Evolutionary conservation across 2,329 filamentous ascomycete species (phyloP), one percentile per base, ranked within the genome.

Genomic region (Alternaria conjuncta): DNA sequence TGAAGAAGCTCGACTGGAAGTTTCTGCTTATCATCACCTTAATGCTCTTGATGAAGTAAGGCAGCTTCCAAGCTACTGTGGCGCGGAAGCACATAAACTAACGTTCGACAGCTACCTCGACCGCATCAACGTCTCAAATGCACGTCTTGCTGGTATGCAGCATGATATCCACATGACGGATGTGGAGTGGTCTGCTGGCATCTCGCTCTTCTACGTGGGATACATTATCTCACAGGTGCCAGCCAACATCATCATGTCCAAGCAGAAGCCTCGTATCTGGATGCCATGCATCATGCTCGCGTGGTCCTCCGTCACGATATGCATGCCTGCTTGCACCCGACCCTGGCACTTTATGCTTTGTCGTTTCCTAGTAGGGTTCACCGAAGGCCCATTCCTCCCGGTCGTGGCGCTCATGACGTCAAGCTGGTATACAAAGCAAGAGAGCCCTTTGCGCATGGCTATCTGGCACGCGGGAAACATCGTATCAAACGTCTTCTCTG

Each of bases 341-440:
- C 69, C 71, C 3, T 71, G 63, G 60, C 73, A 76, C 6, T 80
- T 82, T 65, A 73, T 79, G 28, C 69, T 78, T 0, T 77, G 79
- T 51, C 75, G 79, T 11, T 80, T 81, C 70, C 65, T 82, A 36
- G 71, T 81, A 5, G 80, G 80, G 13, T 72, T 82, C 23, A 70
- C 79, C 10, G 80, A 82, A 64, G 80, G 78, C 11, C 79, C 79
- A 0, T 82, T 81, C 64, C 67, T 82, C 20, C 79, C 80, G 2
- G 79, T 77, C 26, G 77, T 80, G 9, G 69, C 80, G 2, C 71
- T 80, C 20, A 79, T 72, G 67, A 71, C 70, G 21, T 84, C 81
- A 0, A 83, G 82, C 0, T 85, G 83, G 83, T 84, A 85, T 63
- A 84, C 80, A 0, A 82, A 83, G 45, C 71, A 79, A 11, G 83